Evolutionary conservation across 202 grass and related monocot species (phyloP), one percentile per base, ranked within the genome.

Genomic region (Musa balbisiana): DNA sequence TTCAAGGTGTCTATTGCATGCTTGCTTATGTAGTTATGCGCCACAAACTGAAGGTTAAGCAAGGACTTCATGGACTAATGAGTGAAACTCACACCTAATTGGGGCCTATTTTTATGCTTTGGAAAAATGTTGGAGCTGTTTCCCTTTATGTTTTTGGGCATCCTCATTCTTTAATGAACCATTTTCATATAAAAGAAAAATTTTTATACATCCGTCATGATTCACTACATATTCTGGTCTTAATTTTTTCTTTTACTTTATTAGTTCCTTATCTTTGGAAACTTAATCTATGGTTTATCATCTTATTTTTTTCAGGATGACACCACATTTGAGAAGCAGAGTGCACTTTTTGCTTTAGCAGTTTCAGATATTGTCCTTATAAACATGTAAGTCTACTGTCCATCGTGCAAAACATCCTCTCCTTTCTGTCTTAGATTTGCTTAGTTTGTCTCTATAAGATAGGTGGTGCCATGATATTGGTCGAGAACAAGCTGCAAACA

Each of bases 381-480:
- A 80, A 98, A 98, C 73, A 98, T 98, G 95, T 98, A 92, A 89
- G 91, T 78, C 68, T 66, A 67, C 77, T 89, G 51, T 27, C 25
- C 72, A 69, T 73, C 33, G 49, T 71, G 68, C 68, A 71, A 0
- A 5, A 21, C 1, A 52, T 8, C 1, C 25, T 67, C 10, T 71
- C 15, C 49, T 52, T 52, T 71, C 8, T 11, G 9, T 70, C 15
- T 51, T n/a, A 71, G 69, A 76, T 27, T 81, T 15, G 25, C 15
- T 67, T 33, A 56, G 17, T 55, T 73, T 75, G 8, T 22, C 60
- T 83, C 73, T 82, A 55, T 72, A 80, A 75, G 55, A 9, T 85
- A 98, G 95, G 91, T 98, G 95, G 95, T 98, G 95, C 23, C 95
- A 98, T 87, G 95, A 98, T 71, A 98, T 98, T 85, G 95, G 95